phyloP scores from a whole-genome alignment of 1,139 yeast genomes.

The Ashbya aceris region DNA sequence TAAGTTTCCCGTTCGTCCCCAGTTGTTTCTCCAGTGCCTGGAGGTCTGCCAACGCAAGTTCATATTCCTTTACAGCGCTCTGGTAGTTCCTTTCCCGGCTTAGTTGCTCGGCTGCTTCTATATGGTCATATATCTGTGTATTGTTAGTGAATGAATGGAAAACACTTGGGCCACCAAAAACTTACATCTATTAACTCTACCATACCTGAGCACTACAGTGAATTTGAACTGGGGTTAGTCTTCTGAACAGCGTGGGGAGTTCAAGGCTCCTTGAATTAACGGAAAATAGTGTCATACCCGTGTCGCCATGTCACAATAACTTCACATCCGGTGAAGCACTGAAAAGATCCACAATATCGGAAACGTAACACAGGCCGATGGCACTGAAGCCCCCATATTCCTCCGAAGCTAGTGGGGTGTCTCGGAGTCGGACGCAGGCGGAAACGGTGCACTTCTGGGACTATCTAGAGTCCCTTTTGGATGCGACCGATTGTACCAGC shows the following conservation, averaged over 20 bases:
- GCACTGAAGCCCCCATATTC: background rate
- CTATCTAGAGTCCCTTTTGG: conserved; percentile 21
- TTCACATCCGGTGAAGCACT: background rate
- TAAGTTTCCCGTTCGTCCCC: conserved; percentile 6
- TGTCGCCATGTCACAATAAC: background rate
- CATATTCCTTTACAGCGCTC: conserved; percentile 14
- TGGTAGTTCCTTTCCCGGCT: conserved; percentile 14
- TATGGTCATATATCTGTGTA: conserved; percentile 17
- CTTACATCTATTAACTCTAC: background rate
- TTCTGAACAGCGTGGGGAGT: no score
- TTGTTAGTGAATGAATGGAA: background rate
- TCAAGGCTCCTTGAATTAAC: no score
- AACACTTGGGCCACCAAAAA: background rate
- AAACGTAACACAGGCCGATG: background rate
- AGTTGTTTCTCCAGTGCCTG: conserved; percentile 5
- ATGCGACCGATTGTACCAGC: conserved; percentile 10
- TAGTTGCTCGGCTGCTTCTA: conserved; percentile 22
- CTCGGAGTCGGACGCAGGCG: background rate
- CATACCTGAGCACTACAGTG: background rate
- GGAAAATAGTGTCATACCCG: background rate
- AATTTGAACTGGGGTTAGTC: no score
- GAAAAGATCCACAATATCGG: background rate
- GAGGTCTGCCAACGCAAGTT: conserved; percentile 11
- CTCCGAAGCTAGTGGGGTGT: background rate
- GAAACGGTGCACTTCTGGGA: conserved; percentile 27